Conservation (phyloP, 371 early-diverging fungal genomes). For the Basidiobolus meristosporus region DNA sequence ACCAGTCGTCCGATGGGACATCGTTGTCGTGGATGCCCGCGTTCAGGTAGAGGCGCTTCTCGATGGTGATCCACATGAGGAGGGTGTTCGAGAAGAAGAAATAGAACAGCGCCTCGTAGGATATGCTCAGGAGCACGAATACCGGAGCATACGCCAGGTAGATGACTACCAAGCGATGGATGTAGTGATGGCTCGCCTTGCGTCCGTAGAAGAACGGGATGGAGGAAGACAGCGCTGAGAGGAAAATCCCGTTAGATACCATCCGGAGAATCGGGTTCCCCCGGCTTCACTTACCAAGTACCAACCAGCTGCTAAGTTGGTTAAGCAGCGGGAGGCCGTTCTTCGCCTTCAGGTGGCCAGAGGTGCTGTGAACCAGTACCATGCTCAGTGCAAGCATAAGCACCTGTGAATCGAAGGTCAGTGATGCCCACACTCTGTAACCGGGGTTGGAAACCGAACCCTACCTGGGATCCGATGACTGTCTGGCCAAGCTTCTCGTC, state of each 20-base stretch:
- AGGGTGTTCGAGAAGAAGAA: conserved; percentile 51
- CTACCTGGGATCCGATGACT: too few species aligned
- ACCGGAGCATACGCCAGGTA: conserved; percentile 74
- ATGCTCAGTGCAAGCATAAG: conserved; percentile 12
- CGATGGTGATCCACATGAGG: conserved; percentile 64
- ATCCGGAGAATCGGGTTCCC: too few species aligned
- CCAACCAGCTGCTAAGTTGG: conserved; percentile 42
- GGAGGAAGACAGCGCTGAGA: too few species aligned
- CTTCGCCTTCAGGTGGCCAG: conserved; percentile 23
- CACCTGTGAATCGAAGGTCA: conserved; percentile 10
- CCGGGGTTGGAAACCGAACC: too few species aligned
- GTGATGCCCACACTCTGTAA: too few species aligned
- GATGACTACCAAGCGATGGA: conserved; percentile 55
- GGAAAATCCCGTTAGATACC: too few species aligned
- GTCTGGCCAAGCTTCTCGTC: too few species aligned
- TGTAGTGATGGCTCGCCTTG: conserved; percentile 54
- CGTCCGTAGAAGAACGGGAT: too few species aligned
- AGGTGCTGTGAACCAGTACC: conserved; percentile 23
- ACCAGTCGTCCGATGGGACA: too few species aligned
- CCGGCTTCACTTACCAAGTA: conserved; percentile 31
- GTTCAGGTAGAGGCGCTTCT: conserved; percentile 17
- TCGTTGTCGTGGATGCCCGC: too few species aligned
- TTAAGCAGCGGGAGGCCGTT: conserved; percentile 50
- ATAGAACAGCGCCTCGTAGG: conserved; percentile 79
- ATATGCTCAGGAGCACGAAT: conserved; percentile 71